phyloP scores from a whole-genome alignment of 768 basidiomycete species.

The Suillus variegatus region DNA sequence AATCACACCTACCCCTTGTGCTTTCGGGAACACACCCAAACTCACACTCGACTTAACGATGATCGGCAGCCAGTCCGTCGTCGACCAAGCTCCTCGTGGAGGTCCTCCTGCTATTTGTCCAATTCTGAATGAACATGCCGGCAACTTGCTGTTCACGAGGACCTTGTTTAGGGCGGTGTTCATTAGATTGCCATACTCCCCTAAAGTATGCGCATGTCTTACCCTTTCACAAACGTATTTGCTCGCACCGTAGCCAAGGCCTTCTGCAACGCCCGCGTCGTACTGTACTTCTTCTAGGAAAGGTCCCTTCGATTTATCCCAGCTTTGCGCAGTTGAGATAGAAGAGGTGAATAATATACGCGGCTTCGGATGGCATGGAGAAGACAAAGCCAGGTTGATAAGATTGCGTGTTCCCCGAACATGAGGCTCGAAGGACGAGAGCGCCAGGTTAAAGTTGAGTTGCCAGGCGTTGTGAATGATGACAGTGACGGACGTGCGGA shows the following conservation, averaged over 20 bases:
- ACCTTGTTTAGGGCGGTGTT: neutral
- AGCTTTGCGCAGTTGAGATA: conserved; percentile 20
- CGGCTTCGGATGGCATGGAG: conserved; percentile 17
- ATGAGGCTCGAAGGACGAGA: conserved; percentile 47
- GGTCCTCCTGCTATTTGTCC: conserved; percentile 14
- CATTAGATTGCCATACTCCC: conserved; percentile 16
- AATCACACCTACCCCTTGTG: conserved; percentile 32
- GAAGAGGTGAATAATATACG: conserved; percentile 39
- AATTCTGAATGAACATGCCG: conserved; percentile 29
- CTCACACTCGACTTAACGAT: conserved; percentile 31
- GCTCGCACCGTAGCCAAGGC: conserved; percentile 34
- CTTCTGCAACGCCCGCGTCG: conserved; percentile 29
- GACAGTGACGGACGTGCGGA: conserved; percentile 33
- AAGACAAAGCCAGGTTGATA: conserved; percentile 38
- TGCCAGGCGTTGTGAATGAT: conserved; percentile 48
- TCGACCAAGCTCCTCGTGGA: conserved; percentile 31
- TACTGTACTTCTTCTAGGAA: conserved; percentile 29
- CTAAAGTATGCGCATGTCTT: neutral
- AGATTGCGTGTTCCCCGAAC: conserved; percentile 41
- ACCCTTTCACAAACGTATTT: conserved; percentile 19
- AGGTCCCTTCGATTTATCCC: conserved; percentile 7
- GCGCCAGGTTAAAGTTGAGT: conserved; percentile 46
- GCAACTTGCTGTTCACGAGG: conserved; percentile 28
- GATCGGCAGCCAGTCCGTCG: conserved; percentile 34
- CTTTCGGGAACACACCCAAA: conserved; percentile 30